phyloP scores from a whole-genome alignment of 441 rosid genomes.

The Flueggea neowawraea region DNA sequence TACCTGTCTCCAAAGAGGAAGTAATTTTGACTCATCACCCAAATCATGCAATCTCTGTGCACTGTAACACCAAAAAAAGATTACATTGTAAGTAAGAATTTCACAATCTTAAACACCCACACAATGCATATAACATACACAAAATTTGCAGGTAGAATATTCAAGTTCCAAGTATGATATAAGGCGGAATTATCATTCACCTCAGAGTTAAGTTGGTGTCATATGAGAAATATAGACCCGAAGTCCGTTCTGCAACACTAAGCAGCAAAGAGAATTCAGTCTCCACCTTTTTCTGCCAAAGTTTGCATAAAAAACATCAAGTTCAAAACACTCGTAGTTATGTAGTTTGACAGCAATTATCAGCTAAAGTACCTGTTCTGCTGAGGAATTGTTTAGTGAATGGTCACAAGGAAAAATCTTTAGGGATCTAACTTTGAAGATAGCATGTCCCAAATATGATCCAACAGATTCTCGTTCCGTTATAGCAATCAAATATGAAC shows the following conservation, averaged over 20 bases:
- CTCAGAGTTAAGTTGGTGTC: slow-evolving; percentile 88
- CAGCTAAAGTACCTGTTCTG: slow-evolving; percentile 56
- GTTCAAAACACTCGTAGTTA: neutral
- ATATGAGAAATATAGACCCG: slow-evolving; percentile 92
- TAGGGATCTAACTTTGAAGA: slow-evolving; percentile 71
- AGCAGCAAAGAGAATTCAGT: slow-evolving; percentile 54
- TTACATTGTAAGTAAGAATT: neutral
- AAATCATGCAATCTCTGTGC: slow-evolving; percentile 81
- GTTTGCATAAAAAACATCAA: neutral
- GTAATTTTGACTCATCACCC: slow-evolving; percentile 92
- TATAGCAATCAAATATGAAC: slow-evolving; percentile 83
- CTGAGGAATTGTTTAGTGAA: slow-evolving; percentile 55
- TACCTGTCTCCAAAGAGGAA: slow-evolving; percentile 99
- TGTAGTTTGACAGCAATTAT: slow-evolving; percentile 6
- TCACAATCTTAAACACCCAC: neutral
- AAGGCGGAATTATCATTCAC: slow-evolving; percentile 25
- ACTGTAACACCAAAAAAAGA: slow-evolving; percentile 42
- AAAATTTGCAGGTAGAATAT: no score
- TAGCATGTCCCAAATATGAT: slow-evolving; percentile 74
- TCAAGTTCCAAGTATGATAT: no score
- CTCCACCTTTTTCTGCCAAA: slow-evolving; percentile 62
- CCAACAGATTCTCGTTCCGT: slow-evolving; percentile 83
- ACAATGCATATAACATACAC: no score
- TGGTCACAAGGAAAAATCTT: slow-evolving; percentile 87
- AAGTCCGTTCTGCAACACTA: slow-evolving; percentile 53